These are phyloP conservation scores for Curvularia sp. DNA, from an alignment of 2,329 filamentous ascomycete species.

Conservation along the genomic window DNA sequence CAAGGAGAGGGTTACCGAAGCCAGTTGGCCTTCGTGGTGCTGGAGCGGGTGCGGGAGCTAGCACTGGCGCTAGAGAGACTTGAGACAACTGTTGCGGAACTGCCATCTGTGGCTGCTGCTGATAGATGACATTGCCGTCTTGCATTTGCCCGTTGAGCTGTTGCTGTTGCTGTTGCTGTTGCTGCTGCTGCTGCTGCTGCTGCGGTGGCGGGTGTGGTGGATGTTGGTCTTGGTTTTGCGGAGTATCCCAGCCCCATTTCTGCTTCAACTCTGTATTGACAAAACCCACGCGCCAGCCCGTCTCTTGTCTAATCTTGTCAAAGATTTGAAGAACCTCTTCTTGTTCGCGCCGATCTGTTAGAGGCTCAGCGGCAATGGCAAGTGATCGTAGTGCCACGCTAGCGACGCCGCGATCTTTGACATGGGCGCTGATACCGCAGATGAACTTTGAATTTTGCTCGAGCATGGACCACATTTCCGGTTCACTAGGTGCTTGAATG, in stretches of 20 bases:
- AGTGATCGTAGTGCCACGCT: constrained; percentile 81
- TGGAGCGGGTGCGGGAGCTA: constrained; percentile 19
- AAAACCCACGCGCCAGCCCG: constrained; percentile 78
- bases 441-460: constrained; percentile 81
- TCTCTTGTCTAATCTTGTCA: constrained; percentile 75
- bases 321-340: constrained; percentile 82
- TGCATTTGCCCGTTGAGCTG: constrained; percentile 25
- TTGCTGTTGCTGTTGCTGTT: constrained; percentile 33
- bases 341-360: constrained; percentile 74
- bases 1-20: constrained; percentile 73
- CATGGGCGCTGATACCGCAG: constrained; percentile 87
- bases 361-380: constrained; percentile 75
- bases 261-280: constrained; percentile 76
- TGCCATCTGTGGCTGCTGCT: constrained; percentile 25
- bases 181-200: constrained; percentile 31
- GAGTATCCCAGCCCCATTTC: constrained; percentile 74
- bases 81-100: constrained; percentile 32
- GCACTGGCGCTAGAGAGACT: constrained; percentile 25
- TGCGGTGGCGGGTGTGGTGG: constrained; percentile 32
- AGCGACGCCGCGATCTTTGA: constrained; percentile 79
- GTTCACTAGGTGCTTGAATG: constrained; percentile 64
- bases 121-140: constrained; percentile 22
- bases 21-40: constrained; percentile 53
- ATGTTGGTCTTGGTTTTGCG: constrained; percentile 52
- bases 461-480: constrained; percentile 74